Evolutionary conservation across 2,329 filamentous ascomycete species (phyloP), one percentile per base, ranked within the genome.

Genomic region (Xylaria sp.): DNA sequence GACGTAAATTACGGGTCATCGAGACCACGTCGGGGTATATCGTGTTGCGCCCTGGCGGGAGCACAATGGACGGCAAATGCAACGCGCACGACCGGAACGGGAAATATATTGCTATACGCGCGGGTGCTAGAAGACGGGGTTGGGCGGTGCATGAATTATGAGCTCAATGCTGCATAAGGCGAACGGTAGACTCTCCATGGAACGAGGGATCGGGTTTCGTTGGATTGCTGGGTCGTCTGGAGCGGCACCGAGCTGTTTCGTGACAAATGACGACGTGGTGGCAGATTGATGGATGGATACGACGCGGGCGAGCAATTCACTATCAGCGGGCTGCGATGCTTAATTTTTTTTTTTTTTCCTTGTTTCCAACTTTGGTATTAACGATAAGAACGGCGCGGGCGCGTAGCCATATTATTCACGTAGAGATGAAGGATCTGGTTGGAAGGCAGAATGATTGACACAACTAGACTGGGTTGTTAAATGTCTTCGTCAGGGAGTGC

Each of bases 131-230:
- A 44, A 66, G 63, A 62, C 20, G 70, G 65, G 63, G 41, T 50
- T 41, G 41, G 65, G 37, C 20, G 65, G 69, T 71, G 73, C 75
- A 76, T 75, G 69, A 74, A 76, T 71, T 70, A 74, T 72, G 68
- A 74, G 69, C 68, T 72, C 69, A 70, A 65, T 62, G 71, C 59
- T 51, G 71, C 65, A 68, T 62, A 41, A 69, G 57, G 65, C 62
- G 51, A 56, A 61, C 28, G 58, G 68, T 48, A 68, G 55, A 63
- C 66, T 67, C 70, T 68, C 67, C 75, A 69, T 72, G 70, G 74
- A 74, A 74, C 69, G 70, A 62, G 68, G 69, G 71, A 73, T 75
- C 63, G 70, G 34, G 34, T 8, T 37, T 6, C n/a, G 34, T 37
- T 1, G 34, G 34, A 37, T 37, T 37, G 34, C 10, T 37, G 34